These are phyloP conservation scores for Gryganskiella cystojenkinii DNA, from an alignment of 192 early-diverging fungal species.

Conservation along the genomic window DNA sequence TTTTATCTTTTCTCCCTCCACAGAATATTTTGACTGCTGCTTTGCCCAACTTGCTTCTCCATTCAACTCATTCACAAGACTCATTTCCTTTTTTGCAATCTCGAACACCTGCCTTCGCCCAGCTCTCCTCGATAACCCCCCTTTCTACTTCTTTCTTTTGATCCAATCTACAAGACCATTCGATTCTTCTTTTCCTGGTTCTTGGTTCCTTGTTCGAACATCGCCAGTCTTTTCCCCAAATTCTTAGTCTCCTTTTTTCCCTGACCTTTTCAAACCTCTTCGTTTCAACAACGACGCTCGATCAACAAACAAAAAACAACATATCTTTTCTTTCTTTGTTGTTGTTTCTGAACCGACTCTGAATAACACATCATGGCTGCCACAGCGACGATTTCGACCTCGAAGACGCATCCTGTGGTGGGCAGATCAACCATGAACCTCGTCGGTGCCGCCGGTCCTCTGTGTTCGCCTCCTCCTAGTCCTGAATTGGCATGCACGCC, in stretches of 20 bases:
- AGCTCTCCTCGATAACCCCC: background rate
- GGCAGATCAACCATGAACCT: constrained; percentile 54
- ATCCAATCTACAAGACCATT: background rate
- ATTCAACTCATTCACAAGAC: too few relatives aligned
- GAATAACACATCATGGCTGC: constrained; percentile 40
- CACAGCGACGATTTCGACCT: constrained; percentile 52
- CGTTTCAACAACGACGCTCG: background rate
- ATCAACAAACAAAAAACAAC: too few relatives aligned
- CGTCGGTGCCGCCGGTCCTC: constrained; percentile 24
- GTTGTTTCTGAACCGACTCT: background rate
- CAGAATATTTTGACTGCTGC: too few relatives aligned
- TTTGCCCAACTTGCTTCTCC: too few relatives aligned
- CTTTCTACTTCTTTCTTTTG: background rate
- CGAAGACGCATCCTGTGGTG: constrained; percentile 45
- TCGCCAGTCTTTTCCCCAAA: background rate
- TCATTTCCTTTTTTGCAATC: too few relatives aligned
- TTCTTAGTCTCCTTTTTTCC: background rate
- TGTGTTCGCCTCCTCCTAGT: constrained; percentile 3
- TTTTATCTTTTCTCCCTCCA: too few relatives aligned
- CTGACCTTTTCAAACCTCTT: background rate
- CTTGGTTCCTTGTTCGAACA: background rate
- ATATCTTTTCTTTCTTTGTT: background rate
- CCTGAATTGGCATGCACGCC: background rate
- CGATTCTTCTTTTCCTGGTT: background rate
- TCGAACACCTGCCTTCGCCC: too few relatives aligned